These are phyloP conservation scores for Kwoniella dejecticola DNA, from an alignment of 768 basidiomycete genomes.

Conservation along the genomic window DNA sequence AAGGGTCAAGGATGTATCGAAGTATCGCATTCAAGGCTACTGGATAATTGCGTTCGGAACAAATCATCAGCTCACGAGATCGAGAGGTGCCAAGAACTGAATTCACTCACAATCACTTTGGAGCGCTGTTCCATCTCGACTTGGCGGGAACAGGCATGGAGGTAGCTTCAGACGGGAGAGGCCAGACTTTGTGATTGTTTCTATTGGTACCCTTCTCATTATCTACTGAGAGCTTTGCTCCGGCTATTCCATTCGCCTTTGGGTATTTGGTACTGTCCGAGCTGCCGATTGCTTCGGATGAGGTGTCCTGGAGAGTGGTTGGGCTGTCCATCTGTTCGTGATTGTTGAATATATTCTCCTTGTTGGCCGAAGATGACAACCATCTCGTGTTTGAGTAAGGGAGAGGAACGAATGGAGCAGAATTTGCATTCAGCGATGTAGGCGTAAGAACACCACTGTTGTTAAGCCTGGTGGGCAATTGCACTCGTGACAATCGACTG, in stretches of 20 bases:
- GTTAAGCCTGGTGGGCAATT: background rate
- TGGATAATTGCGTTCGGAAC: no score
- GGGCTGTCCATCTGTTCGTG: background rate
- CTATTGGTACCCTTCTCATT: background rate
- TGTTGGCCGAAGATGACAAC: background rate
- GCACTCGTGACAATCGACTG: background rate
- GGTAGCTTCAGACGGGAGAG: background rate
- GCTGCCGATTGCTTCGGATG: no score
- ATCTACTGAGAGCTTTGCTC: no score
- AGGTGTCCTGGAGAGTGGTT: background rate
- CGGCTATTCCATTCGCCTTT: no score
- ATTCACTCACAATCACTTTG: no score
- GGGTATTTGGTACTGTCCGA: background rate
- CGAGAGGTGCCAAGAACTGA: no score
- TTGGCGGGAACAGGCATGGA: background rate
- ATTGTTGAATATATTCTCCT: background rate
- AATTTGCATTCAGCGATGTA: conserved; percentile 22
- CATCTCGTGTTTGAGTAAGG: background rate
- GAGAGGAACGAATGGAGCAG: conserved; percentile 25
- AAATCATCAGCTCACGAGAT: no score
- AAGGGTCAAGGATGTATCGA: background rate
- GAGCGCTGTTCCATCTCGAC: conserved; percentile 14
- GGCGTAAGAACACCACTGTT: background rate
- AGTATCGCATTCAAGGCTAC: no score
- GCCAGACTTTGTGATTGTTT: background rate